Evolutionary conservation across 164 flowering plant genomes (phyloP), one percentile per base, ranked within the genome.

Genomic region (Brasenia schreberi): DNA sequence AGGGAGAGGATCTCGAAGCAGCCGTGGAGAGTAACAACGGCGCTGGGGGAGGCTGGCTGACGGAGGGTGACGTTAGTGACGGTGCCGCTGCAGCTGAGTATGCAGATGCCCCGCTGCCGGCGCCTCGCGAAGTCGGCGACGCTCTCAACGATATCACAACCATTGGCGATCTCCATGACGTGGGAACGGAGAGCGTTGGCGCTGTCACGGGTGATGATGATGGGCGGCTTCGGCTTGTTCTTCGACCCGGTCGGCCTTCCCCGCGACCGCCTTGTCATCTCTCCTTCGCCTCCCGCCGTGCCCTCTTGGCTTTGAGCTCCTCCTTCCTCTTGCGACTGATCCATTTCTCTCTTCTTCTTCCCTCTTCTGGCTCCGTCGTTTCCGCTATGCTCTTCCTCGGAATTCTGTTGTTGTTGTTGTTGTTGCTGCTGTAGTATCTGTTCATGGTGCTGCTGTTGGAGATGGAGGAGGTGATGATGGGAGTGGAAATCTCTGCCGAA

Each of bases 181-280:
- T 91, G 97, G 62, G 96, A 85, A 68, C 88, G 75, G 60, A 91
- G 89, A n/a, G 97, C 92, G 65, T 91, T 91, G 43, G 96, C 87
- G 66, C 96, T 89, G 45, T 91, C 96, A 0, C 94, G 79, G 14
- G 97, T 91, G 62, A 91, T 87, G 64, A 91, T 89, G 77, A 87
- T 85, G 2, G 97, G 97, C 1, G 97, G 97, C 68, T 87, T 91
- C 2, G 96, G 94, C 77, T 83, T 91, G 88, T 91, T 91, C 75
- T 91, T 91, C 11, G 97, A 91, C 0, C 97, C 97, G 0, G 97
- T 77, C 0, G 97, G 97, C 59, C 97, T 64, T 4, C 97, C 97
- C 18, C 97, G 72, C 0, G 90, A 92, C 61, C 94, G 64, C 61
- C 92, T 77, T 1, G 77, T 75, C 33, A 76, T 78, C 71, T 83